Conservation (phyloP, 495 filamentous ascomycete species). For the Penicillium ochrochloron region DNA sequence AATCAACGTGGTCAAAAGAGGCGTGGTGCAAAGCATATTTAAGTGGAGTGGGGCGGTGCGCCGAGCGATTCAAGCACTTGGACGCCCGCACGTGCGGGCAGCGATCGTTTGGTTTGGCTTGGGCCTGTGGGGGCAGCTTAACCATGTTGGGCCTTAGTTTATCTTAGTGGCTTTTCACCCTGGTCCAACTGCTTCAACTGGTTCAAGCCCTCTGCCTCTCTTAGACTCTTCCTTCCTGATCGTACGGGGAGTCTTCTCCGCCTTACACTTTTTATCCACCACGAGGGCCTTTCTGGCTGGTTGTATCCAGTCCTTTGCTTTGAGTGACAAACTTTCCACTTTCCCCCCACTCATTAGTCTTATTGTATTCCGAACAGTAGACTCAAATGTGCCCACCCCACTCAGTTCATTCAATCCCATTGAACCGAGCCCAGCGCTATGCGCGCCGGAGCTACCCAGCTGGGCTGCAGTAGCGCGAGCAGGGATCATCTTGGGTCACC, state of each 20-base stretch:
- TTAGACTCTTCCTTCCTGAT: background rate
- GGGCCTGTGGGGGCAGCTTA: slow-evolving; percentile 7
- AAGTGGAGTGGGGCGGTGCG: slow-evolving; percentile 17
- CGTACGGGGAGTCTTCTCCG: slow-evolving; percentile 4
- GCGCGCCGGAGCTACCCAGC: background rate
- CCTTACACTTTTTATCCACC: background rate
- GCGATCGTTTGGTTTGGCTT: slow-evolving; percentile 11
- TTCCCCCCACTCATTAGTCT: background rate
- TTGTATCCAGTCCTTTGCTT: background rate
- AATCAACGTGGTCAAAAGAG: background rate
- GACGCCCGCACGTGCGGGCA: slow-evolving; percentile 29
- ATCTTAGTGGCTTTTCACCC: background rate
- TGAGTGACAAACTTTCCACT: background rate
- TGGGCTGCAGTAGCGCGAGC: slow-evolving; percentile 2
- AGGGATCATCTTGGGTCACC: slow-evolving; percentile 8
- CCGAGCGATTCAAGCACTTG: slow-evolving; percentile 18
- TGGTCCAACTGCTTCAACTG: background rate
- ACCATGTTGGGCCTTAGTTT: background rate
- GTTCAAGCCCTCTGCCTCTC: background rate
- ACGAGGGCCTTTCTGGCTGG: background rate
- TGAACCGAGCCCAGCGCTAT: slow-evolving; percentile 1
- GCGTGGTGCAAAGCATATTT: slow-evolving; percentile 19
- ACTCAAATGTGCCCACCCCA: background rate
- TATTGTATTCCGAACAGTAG: background rate
- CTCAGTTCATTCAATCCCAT: background rate